Base-by-base conservation (phyloP, 768 basidiomycete species). In the Leccinum rimulosum region DNA sequence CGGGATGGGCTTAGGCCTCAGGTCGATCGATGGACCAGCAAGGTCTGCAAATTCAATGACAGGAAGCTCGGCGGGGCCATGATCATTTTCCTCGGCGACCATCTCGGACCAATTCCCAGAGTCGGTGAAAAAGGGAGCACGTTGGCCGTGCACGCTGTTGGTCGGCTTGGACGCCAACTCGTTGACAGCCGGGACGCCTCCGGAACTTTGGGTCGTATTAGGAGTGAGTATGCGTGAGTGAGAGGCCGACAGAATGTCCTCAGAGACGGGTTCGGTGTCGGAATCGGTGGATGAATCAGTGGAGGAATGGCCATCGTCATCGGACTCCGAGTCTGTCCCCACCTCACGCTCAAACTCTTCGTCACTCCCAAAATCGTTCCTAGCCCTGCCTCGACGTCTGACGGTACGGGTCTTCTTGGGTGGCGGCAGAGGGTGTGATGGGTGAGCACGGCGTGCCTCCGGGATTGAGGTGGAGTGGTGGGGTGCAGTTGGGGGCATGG, bases 31-130 rank as follows among this genome's bases (percentile, higher is more conserved):
- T 48, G 73, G 65, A n/a, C 64, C 61, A 45, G 70, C 71, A 47
- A 84, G 71, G 58, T 93, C 87, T 54, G 84, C 80, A 67, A 93
- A 94, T 58, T 92, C 88, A 64, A 93, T 86, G 65, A 93, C 86
- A 36, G 91, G 92, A 8, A 93, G 79, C 28, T 85, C 83, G 8
- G 82, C 83, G 50, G 83, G 77, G 19, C 85, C 87, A 61, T 85
- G 80, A n/a, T 74, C 75, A 48, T 74, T 80, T 73, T 89, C 88
- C 59, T 87, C 87, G 17, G 86, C 80, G n/a, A 92, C 89, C 85
- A 92, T 89, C 68, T 93, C 89, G 10, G 89, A 88, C 91, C 91
- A 93, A 65, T 83, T 81, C 15, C 81, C 80, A 27, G 77, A 52
- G 31, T 80, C 70, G 6, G 81, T 74, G 63, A 87, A 87, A 70